A percentile compares a stretch with the other conserved stretches of the same genome.
phyloP scores from a whole-genome alignment of 371 early-diverging fungal species.

The Umbelopsis sp. region DNA sequence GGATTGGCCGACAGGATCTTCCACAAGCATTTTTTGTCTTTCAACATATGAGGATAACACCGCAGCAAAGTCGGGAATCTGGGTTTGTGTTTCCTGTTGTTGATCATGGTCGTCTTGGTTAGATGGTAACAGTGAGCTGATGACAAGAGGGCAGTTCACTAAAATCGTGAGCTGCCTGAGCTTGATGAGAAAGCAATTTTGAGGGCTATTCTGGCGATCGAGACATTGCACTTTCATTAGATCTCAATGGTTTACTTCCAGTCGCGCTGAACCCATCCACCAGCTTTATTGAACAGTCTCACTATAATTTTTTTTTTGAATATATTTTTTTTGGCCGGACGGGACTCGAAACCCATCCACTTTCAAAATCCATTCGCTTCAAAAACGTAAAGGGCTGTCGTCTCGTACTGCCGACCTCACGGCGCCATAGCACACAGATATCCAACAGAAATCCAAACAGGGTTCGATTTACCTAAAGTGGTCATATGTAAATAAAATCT shows the following conservation, averaged over 20 bases:
- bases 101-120: slow-evolving; percentile 18
- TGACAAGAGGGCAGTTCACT: slow-evolving; percentile 48
- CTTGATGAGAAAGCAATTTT: slow-evolving; percentile 44
- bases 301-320: no score
- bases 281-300: no score
- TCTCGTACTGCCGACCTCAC: no score
- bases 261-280: no score
- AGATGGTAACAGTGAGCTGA: slow-evolving; percentile 15
- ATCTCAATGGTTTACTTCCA: neutral
- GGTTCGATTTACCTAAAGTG: neutral
- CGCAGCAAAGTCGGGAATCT: slow-evolving; percentile 20
- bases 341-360: no score
- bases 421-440: no score
- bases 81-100: neutral
- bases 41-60: slow-evolving; percentile 23
- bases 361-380: no score
- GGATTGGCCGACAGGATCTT: slow-evolving; percentile 21
- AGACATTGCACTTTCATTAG: slow-evolving; percentile 45
- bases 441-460: neutral
- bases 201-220: slow-evolving; percentile 28
- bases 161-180: slow-evolving; percentile 40
- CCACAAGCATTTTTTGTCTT: slow-evolving; percentile 29
- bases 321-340: no score
- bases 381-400: no score
- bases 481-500: no score